Conservation (phyloP, 345 rosid species). For the Moringa oleifera region DNA sequence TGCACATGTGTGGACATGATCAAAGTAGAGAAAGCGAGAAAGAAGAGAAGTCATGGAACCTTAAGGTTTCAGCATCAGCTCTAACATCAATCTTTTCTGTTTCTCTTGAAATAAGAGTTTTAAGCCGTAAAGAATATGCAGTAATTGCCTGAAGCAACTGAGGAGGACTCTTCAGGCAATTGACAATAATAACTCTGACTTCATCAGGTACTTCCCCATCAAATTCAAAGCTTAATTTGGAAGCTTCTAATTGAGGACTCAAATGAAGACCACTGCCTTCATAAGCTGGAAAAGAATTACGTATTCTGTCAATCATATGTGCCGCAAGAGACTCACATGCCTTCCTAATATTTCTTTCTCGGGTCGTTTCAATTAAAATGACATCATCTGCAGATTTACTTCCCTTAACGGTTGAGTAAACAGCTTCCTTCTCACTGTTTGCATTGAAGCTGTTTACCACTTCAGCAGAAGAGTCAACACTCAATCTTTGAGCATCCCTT, state of each 20-base stretch:
- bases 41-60: slow-evolving; percentile 30
- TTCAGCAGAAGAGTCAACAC: slow-evolving; percentile 51
- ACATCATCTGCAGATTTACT: slow-evolving; percentile 69
- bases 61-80: slow-evolving; percentile 87
- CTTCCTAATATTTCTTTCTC: slow-evolving; percentile 71
- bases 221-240: slow-evolving; percentile 75
- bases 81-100: slow-evolving; percentile 80
- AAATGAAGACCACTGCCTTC: slow-evolving; percentile 86
- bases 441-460: slow-evolving; percentile 38
- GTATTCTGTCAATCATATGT: slow-evolving; percentile 60
- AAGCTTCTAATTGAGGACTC: slow-evolving; percentile 66
- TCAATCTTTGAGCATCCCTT: slow-evolving; percentile 66
- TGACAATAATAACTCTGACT: slow-evolving; percentile 49
- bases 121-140: slow-evolving; percentile 56
- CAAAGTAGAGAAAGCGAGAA: slow-evolving; percentile 10
- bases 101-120: slow-evolving; percentile 66
- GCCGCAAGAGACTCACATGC: slow-evolving; percentile 83
- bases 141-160: slow-evolving; percentile 74
- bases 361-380: slow-evolving; percentile 75
- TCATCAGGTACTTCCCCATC: slow-evolving; percentile 81
- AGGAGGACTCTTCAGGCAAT: slow-evolving; percentile 74
- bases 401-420: slow-evolving; percentile 88
- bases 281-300: slow-evolving; percentile 75
- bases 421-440: slow-evolving; percentile 63
- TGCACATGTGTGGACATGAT: not conserved